A percentile compares a stretch with the other conserved stretches of the same genome.
phyloP scores from a whole-genome alignment of 2,329 filamentous ascomycete genomes.

The Scedosporium aurantiacum region DNA sequence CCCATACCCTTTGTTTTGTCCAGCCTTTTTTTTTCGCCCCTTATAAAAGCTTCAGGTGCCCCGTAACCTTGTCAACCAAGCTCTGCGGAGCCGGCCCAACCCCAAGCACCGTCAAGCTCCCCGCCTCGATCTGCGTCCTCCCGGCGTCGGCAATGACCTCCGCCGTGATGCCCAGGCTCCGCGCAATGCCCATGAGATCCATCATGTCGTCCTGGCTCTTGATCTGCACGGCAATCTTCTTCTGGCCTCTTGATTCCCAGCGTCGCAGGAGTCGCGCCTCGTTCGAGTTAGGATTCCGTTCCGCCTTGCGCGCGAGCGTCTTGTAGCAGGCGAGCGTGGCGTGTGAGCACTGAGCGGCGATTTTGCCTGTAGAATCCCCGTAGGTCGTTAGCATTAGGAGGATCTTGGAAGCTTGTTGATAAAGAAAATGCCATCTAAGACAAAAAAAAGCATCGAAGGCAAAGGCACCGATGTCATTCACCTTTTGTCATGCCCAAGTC shows the following conservation, averaged over 20 bases:
- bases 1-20: neutral
- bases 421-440: neutral
- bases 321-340: slow-evolving; percentile 99
- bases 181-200: slow-evolving; percentile 62
- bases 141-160: slow-evolving; percentile 93
- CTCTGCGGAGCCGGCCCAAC: slow-evolving; percentile 75
- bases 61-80: slow-evolving; percentile 76
- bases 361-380: slow-evolving; percentile 58
- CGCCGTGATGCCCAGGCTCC: slow-evolving; percentile 74
- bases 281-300: slow-evolving; percentile 37
- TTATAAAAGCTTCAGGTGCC: slow-evolving; percentile 72
- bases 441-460: neutral
- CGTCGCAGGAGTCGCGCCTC: slow-evolving; percentile 57
- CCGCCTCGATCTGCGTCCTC: slow-evolving; percentile 88
- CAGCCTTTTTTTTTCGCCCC: neutral
- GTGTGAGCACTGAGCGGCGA: slow-evolving; percentile 88
- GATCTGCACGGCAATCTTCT: slow-evolving; percentile 85
- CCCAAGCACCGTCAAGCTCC: slow-evolving; percentile 85
- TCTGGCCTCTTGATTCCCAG: slow-evolving; percentile 81
- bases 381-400: neutral
- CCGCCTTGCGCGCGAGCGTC: slow-evolving; percentile 48
- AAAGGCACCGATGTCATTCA: slow-evolving; percentile 25
- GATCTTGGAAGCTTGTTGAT: neutral
- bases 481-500: slow-evolving; percentile 97
- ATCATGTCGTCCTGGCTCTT: slow-evolving; percentile 79